Base-by-base conservation (phyloP, 371 early-diverging fungal genomes). In the Phascolomyces articulosus region DNA sequence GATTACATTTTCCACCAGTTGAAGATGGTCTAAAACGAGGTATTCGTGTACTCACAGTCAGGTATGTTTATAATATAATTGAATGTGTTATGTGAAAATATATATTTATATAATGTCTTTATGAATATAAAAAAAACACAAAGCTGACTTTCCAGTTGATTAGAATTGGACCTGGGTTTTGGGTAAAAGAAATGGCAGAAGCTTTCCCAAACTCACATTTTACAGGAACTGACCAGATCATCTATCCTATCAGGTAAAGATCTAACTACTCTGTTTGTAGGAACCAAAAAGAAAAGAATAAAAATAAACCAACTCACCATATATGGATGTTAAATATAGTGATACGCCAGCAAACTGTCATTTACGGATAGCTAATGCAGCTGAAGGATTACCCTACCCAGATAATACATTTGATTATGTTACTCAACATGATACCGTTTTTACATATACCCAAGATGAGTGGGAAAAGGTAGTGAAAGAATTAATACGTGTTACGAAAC, bases 301-400 rank as follows among this genome's bases (percentile, higher is more conserved):
- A 10, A 54, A 27, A n/a, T 54, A n/a, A 54, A n/a, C 15, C 54
- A 16, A 23, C 29, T 13, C n/a, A n/a, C n/a, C n/a, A n/a, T n/a
- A n/a, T n/a, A n/a, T 26, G 54, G 7, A n/a, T 27, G 21, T 28
- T 54, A 16, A 28, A 40, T 31, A 55, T 40, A 80, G 73, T 51
- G 44, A 64, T 26, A 70, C 74, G 9, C 82, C 79, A 20, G 64
- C 48, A 49, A 81, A 81, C 55, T 78, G 75, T 64, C 82, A 81
- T 65, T 70, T 73, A 16, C 66, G 70, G 23, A 55, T 74, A 6
- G 62, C 62, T 26, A 73, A 77, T 63, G 55, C 68, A 11, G 51
- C 71, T 4, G 67, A 67, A 61, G 72, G 72, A 2, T 66, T 78
- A 3, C 70, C 70, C 23, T 70, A 66, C 40, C 24, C 38, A 15